Conservation (phyloP, 176 grass and related monocot species). For the Paspalum vaginatum region DNA sequence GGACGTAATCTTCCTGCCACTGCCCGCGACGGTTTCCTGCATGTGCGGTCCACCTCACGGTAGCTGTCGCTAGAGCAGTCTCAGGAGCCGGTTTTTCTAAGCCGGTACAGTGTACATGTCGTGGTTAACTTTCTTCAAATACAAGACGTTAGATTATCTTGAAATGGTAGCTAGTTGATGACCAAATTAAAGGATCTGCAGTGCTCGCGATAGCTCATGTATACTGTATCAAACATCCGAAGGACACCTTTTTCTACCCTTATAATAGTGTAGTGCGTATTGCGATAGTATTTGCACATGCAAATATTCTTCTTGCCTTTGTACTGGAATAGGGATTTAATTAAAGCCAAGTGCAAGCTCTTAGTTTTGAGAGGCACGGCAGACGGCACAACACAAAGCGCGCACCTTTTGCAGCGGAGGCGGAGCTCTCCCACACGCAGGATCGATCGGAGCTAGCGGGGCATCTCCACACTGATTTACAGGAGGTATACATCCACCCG, state of each 20-base stretch:
- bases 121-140: not conserved
- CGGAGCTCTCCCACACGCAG: not conserved
- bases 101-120: too few relatives aligned
- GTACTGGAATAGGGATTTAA: not conserved
- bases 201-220: not conserved
- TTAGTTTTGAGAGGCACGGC: conserved; percentile 19
- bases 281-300: not conserved
- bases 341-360: conserved; percentile 21
- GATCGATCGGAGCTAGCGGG: too few relatives aligned
- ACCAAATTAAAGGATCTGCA: not conserved
- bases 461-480: not conserved
- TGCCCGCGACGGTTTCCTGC: conserved; percentile 1
- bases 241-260: not conserved
- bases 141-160: not conserved
- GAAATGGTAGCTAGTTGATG: not conserved
- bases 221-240: too few relatives aligned
- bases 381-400: not conserved
- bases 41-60: not conserved
- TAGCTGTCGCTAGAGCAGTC: not conserved
- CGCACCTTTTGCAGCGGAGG: not conserved
- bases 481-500: not conserved
- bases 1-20: not conserved
- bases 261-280: too few relatives aligned
- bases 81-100: too few relatives aligned
- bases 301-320: not conserved